Evolutionary conservation across 768 basidiomycete genomes (phyloP).

Genomic region (Xanthoconium stramineum): DNA sequence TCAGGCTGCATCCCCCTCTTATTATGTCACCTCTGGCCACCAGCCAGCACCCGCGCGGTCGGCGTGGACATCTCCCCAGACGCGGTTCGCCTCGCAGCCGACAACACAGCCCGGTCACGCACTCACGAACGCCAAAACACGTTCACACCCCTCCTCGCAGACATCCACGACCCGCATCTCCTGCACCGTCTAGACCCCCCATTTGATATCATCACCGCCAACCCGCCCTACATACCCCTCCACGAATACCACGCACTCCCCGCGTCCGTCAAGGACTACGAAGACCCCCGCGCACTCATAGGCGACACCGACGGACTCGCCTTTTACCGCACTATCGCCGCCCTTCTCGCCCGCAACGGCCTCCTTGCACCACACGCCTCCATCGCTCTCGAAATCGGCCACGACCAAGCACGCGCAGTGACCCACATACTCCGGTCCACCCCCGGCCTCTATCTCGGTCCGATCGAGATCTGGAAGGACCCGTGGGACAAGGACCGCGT

Average conservation of each 20-base stretch:
- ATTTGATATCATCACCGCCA: slow-evolving; percentile 78
- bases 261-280: slow-evolving; percentile 68
- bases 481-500: slow-evolving; percentile 75
- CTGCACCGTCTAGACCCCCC: slow-evolving; percentile 38
- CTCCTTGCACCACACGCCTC: slow-evolving; percentile 52
- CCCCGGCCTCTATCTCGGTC: slow-evolving; percentile 43
- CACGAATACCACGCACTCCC: slow-evolving; percentile 62
- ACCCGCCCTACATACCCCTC: slow-evolving; percentile 83
- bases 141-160: slow-evolving; percentile 42
- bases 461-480: slow-evolving; percentile 68
- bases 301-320: slow-evolving; percentile 69
- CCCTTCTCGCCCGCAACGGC: slow-evolving; percentile 48
- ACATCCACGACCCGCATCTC: slow-evolving; percentile 36
- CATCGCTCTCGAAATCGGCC: slow-evolving; percentile 79
- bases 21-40: slow-evolving; percentile 64
- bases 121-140: slow-evolving; percentile 17
- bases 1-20: slow-evolving; percentile 88
- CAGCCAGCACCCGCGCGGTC: slow-evolving; percentile 49
- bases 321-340: slow-evolving; percentile 72
- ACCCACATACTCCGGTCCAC: slow-evolving; percentile 49
- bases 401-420: slow-evolving; percentile 65
- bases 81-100: slow-evolving; percentile 49
- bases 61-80: slow-evolving; percentile 67
- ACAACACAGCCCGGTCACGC: slow-evolving; percentile 37
- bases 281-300: slow-evolving; percentile 79